These are phyloP conservation scores for Achaetomium macrosporum DNA, from an alignment of 2,329 filamentous ascomycete genomes.

Conservation along the genomic window DNA sequence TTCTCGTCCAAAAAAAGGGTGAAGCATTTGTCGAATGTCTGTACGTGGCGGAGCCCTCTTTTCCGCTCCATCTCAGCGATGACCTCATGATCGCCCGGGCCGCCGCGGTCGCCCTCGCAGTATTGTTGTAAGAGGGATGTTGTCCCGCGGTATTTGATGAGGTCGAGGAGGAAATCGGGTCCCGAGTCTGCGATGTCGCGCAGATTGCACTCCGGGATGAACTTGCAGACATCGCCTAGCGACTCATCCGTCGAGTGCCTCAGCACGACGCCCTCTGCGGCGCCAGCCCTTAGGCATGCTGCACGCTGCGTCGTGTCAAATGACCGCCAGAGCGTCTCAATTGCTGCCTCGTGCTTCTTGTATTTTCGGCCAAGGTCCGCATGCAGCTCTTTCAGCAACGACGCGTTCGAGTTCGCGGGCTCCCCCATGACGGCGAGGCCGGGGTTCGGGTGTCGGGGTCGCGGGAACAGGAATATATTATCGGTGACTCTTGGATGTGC, in stretches of 20 bases:
- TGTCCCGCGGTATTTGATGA: constrained; percentile 19
- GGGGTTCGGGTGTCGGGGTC: background rate
- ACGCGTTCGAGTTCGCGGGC: background rate
- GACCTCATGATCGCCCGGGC: constrained; percentile 32
- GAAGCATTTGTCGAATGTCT: constrained; percentile 29
- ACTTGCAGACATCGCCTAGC: constrained; percentile 34
- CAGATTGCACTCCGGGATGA: constrained; percentile 41
- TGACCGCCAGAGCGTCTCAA: constrained; percentile 37
- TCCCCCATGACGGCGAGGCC: background rate
- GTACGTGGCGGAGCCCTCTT: constrained; percentile 28
- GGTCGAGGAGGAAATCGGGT: constrained; percentile 28
- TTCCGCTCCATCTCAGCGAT: constrained; percentile 33
- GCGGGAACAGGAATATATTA: background rate
- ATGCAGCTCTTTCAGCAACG: constrained; percentile 29
- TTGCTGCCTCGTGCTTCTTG: constrained; percentile 28
- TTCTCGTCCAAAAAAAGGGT: constrained; percentile 36
- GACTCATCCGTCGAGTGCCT: constrained; percentile 31
- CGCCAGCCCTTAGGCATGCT: constrained; percentile 32
- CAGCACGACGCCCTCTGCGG: constrained; percentile 31
- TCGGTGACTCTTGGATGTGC: background rate
- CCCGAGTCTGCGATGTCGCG: constrained; percentile 33
- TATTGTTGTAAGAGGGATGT: constrained; percentile 18
- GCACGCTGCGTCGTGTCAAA: constrained; percentile 32
- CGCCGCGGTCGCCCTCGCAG: background rate
- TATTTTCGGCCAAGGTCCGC: constrained; percentile 37